Base-by-base conservation (phyloP, 495 filamentous ascomycete genomes). In the Neurospora discreta region DNA sequence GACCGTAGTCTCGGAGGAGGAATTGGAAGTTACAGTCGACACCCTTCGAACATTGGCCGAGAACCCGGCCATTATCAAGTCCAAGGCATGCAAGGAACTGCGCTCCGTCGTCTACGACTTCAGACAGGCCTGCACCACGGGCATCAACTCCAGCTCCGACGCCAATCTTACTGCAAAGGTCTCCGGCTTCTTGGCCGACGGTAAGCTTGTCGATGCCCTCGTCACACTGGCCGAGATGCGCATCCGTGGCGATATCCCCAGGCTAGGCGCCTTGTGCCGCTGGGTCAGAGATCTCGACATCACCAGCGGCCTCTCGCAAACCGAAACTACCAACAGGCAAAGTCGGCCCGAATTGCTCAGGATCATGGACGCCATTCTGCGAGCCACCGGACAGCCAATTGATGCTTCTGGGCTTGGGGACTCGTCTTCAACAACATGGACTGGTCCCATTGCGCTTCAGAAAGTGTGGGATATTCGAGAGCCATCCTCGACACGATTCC, bases 261-360 rank as follows among this genome's bases (percentile, higher is more conserved):
- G 84, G 67, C 76, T 85, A 9, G 84, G 84, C 5, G 81, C 84
- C 1, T 76, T 86, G 11, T 84, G 82, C 70, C 78, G 84, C 44
- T 86, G 84, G 84, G 84, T 86, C 40, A 75, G 84, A 67, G 84
- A 85, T 69, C 76, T 85, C 33, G 84, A 86, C 72, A 81, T 83
- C 40, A 80, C 84, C 65, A 84, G 80, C 75, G 82, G 83, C 9
- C 72, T 84, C 2, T 80, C 78, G 3, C 77, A 74, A 18, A 52
- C 73, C 16, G 52, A 65, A 18, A 65, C 52, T 1, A 65, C 52
- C 13, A 65, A 65, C 7, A 30, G 11, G 3, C 52, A 65, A 3
- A 65, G 52, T 18, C 26, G 52, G 33, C 68, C 70, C 15, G 77
- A 84, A 18, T 70, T 81, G 10, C 72, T 85, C 41, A 74, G 69